Evolutionary conservation across 768 basidiomycete species (phyloP).

Genomic region (Lanmaoa rubissima): DNA sequence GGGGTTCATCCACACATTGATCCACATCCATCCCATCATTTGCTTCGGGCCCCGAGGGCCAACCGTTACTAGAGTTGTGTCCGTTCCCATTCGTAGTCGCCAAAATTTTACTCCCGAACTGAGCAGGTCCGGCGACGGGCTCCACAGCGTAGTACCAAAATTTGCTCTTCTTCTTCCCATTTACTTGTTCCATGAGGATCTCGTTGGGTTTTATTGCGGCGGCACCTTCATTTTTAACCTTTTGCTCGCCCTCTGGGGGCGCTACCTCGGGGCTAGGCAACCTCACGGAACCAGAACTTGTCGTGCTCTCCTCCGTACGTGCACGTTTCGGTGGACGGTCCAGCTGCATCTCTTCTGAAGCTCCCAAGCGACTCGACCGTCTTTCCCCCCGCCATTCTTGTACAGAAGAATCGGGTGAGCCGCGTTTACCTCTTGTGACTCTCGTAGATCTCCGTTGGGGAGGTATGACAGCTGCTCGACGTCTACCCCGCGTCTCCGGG

Average conservation of each 20-base stretch:
- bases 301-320: conserved; percentile 71
- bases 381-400: conserved; percentile 71
- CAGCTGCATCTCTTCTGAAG: conserved; percentile 46
- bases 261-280: conserved; percentile 27
- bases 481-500: conserved; percentile 43
- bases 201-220: conserved; percentile 71
- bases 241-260: conserved; percentile 36
- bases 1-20: conserved; percentile 13
- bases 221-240: conserved; percentile 54
- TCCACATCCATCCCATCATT: conserved; percentile 26
- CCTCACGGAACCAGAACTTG: conserved; percentile 46
- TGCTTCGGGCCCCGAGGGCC: conserved; percentile 1
- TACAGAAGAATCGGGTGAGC: conserved; percentile 48
- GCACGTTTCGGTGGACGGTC: conserved; percentile 67
- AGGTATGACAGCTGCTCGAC: conserved; percentile 34
- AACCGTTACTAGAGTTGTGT: conserved; percentile 9
- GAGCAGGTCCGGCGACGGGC: conserved; percentile 43
- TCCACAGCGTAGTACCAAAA: conserved; percentile 91
- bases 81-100: conserved; percentile 23
- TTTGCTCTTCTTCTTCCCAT: conserved; percentile 81
- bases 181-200: conserved; percentile 69
- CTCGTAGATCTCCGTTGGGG: conserved; percentile 56
- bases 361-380: conserved; percentile 67
- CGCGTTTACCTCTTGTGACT: conserved; percentile 49
- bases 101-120: conserved; percentile 14